Conservation (phyloP, 2,329 filamentous ascomycete genomes). For the Xylariaceae sp. region DNA sequence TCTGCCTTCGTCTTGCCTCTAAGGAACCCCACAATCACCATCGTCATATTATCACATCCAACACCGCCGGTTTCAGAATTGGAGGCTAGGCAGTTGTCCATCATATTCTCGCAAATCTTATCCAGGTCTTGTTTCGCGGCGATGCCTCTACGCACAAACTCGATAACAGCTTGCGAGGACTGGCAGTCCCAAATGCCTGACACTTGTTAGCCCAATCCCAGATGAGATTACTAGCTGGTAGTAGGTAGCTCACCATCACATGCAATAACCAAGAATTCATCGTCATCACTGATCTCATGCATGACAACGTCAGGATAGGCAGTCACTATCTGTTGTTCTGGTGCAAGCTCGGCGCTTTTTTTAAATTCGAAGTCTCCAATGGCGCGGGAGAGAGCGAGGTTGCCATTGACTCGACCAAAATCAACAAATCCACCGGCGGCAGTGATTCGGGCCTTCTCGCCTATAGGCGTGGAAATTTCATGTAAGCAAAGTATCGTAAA, state of each 20-base stretch:
- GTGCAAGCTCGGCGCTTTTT: slow-evolving; percentile 92
- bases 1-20: slow-evolving; percentile 91
- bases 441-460: slow-evolving; percentile 92
- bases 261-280: slow-evolving; percentile 91
- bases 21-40: slow-evolving; percentile 84
- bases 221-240: not conserved
- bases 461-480: slow-evolving; percentile 42
- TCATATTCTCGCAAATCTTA: slow-evolving; percentile 99
- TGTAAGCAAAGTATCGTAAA: slow-evolving; percentile 5
- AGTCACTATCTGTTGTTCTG: slow-evolving; percentile 98
- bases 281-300: slow-evolving; percentile 86
- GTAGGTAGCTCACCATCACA: slow-evolving; percentile 69
- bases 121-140: slow-evolving; percentile 92
- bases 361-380: slow-evolving; percentile 99
- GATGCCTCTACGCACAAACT: slow-evolving; percentile 95
- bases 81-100: slow-evolving; percentile 98
- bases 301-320: slow-evolving; percentile 91
- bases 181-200: slow-evolving; percentile 99
- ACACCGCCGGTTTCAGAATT: slow-evolving; percentile 98
- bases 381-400: slow-evolving; percentile 90
- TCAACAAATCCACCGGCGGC: slow-evolving; percentile 97
- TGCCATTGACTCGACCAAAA: slow-evolving; percentile 97
- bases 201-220: slow-evolving; percentile 6
- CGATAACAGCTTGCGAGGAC: slow-evolving; percentile 93
- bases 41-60: slow-evolving; percentile 99